Evolutionary conservation across 1,284 basidiomycete genomes (phyloP), one percentile per base, ranked within the genome.

Genomic region (Irpex rosettiformis): DNA sequence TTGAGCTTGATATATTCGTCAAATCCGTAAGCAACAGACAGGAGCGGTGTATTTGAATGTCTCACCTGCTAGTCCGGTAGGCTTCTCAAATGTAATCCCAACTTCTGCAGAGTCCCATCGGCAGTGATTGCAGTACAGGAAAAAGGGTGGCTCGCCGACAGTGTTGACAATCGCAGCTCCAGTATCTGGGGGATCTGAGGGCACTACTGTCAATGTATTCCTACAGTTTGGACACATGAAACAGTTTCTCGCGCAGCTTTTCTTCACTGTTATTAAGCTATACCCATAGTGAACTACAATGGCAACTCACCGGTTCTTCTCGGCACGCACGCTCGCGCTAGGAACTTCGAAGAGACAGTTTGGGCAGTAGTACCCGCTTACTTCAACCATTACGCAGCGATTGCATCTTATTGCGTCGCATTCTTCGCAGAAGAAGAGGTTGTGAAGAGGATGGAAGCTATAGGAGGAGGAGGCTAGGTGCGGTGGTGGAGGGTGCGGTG

Each of bases 301-400:
- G 10, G 33, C 18, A 13, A 68, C 75, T 58, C 62, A 92, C 91
- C 94, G 83, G 68, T 97, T 98, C 81, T 95, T 96, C 74, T 99
- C 96, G 5, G 89, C 93, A 61, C 96, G 83, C 6, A 99, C 95
- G 68, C 93, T 96, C 2, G 97, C 95, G 67, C 90, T 93, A 0
- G 96, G 97, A 3, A 99, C 96, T 68, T 99, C 97, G 72, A 99
- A 99, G n/a, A 98, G 80, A 72, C 97, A 99, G 72, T 96, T 96
- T 22, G 97, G 97, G 70, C 97, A 99, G 72, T 93, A 98, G 74
- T 98, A 98, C 56, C 92, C 93, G 69, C 93, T 93, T 69, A 98
- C 89, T 81, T 99, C 97, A 55, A 93, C 78, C 3, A 88, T 84
- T 6, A 97, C 92, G 67, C 97, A 99, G 64, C 88, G 84, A 69